Evolutionary conservation across 1,284 basidiomycete species (phyloP), one percentile per base, ranked within the genome.

Genomic region (Takashimella tepidaria): DNA sequence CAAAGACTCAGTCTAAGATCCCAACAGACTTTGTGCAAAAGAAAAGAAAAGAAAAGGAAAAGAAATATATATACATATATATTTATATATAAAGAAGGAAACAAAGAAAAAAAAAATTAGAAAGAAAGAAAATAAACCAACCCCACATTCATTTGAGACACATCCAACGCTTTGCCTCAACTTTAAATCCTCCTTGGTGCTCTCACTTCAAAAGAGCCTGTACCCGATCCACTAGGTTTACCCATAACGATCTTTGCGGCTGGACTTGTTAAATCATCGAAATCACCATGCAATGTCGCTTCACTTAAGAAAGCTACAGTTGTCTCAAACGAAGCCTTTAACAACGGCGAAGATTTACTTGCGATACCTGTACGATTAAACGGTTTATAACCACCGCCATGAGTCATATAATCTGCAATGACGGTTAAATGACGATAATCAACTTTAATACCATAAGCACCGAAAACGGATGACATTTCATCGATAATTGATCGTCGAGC

Each of bases 321-420:
- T 10, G 92, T 98, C 78, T 98, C 96, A 76, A 89, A 99, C 5
- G 90, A 93, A 2, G 96, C 95, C 77, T 98, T 98, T 57, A 98
- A 83, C 46, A 98, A 80, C 3, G 95, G 92, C 23, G 92, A 96
- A 6, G 90, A 85, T 72, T 91, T 90, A 53, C 87, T 85, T 20
- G 89, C 86, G 56, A 98, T 88, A 60, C 96, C 96, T 56, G 87
- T 91, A 50, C 96, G 86, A 76, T 97, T 98, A 79, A 98, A 99
- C 1, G 96, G 92, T 74, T 89, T 90, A 80, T 95, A 99, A 22
- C 89, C 92, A 45, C 96, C 96, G 49, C 92, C 90, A 69, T 93
- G 96, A 0, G 96, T 98, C 92, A 97, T 97, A 75, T 98, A 99
- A 76, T 99, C 96, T 27, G 96, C 96, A 71, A 99, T 97, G 57